Evolutionary conservation across 805 yeast genomes (phyloP).

Genomic region (Ascoidea rubescens): DNA sequence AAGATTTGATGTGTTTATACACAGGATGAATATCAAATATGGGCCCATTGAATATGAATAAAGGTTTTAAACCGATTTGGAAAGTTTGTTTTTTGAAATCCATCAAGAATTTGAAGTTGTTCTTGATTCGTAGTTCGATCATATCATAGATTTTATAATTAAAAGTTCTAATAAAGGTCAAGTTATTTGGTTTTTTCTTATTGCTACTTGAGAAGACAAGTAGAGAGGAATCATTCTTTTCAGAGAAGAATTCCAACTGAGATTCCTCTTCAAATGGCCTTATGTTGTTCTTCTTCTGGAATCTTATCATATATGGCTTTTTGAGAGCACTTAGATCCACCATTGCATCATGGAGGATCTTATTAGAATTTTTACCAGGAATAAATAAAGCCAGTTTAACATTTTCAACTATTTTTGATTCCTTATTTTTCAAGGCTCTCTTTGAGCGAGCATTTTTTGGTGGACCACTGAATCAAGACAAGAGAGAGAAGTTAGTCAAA

Average conservation of each 20-base stretch:
- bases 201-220: conserved; percentile 67
- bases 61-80: conserved; percentile 82
- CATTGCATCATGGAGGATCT: conserved; percentile 75
- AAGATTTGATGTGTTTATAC: conserved; percentile 71
- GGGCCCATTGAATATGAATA: conserved; percentile 88
- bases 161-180: conserved; percentile 82
- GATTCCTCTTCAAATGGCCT: conserved; percentile 87
- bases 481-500: background rate
- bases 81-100: conserved; percentile 78
- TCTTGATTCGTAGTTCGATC: conserved; percentile 72
- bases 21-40: conserved; percentile 84
- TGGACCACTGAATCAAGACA: conserved; percentile 29
- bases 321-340: conserved; percentile 81
- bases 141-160: conserved; percentile 84
- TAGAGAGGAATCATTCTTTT: conserved; percentile 84
- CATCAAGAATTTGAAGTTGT: conserved; percentile 52
- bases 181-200: conserved; percentile 86
- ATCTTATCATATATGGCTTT: conserved; percentile 81
- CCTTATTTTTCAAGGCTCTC: conserved; percentile 82
- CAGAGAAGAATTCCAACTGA: conserved; percentile 80
- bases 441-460: conserved; percentile 95
- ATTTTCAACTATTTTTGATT: conserved; percentile 81
- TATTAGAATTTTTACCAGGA: conserved; percentile 75
- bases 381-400: conserved; percentile 81
- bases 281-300: conserved; percentile 76